Base-by-base conservation (phyloP, 2,329 filamentous ascomycete species). In the Fusarium palustre region DNA sequence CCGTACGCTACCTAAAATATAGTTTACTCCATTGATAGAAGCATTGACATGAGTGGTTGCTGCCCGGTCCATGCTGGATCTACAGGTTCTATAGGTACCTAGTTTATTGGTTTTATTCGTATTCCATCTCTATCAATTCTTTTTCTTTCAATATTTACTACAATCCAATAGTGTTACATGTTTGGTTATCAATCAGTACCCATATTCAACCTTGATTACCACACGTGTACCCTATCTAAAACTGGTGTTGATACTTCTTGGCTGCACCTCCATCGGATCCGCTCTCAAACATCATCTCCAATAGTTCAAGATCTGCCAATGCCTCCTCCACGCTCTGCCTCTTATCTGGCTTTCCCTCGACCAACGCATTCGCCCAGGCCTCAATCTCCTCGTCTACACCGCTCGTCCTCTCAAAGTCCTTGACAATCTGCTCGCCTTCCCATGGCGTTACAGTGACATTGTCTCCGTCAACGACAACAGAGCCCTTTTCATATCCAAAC, bases 321-420 rank as follows among this genome's bases (percentile, higher is more conserved):
- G 88, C 89, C 79, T 88, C 82, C 74, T 88, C 84, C 0, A 86
- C 83, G 11, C 80, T 80, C 77, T 89, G 87, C 68, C 81, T 78
- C n/a, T 80, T 75, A 69, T 90, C 82, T 16, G 78, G 76, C 64
- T 78, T 79, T 20, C 87, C 87, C 13, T 78, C 77, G 3, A 77
- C 71, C 36, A 91, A 71, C 12, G 82, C 81, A 76, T 85, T 81
- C 1, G 83, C 88, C 87, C 88, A 91, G 7, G 86, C 88, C 64
- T 82, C 82, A 11, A 91, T 83, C 77, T 91, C 89, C 54, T 86
- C 84, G 63, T 80, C 81, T 6, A 91, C 88, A 11, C 86, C 87
- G 34, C 76, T 82, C 15, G 81, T 82, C 69, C 85, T 81, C 54
- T 84, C 79, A 69, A 87, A 87, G 22, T 82, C 79, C 69, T 79